Evolutionary conservation across 2,329 filamentous ascomycete species (phyloP).

Genomic region (Sarocladium strictum): DNA sequence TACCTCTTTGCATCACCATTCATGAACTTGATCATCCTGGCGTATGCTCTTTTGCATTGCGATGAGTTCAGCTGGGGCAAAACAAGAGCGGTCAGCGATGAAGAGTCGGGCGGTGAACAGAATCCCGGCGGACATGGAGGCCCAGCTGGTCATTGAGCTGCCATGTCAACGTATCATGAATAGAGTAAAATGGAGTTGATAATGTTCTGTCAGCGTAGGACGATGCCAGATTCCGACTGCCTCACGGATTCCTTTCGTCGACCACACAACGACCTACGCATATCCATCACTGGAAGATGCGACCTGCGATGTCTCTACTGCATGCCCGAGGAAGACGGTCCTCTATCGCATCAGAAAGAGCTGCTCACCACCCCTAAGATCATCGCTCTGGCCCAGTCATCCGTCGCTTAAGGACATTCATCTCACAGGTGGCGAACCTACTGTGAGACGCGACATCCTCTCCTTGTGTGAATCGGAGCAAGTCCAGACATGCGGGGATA

Average conservation of each 20-base stretch:
- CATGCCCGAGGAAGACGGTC: constrained; percentile 94
- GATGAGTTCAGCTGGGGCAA: constrained; percentile 43
- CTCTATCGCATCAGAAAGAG: constrained; percentile 71
- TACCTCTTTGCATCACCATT: constrained; percentile 33
- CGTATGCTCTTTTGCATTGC: constrained; percentile 35
- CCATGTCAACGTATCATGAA: no score
- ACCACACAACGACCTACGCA: constrained; percentile 93
- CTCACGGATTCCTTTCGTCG: constrained; percentile 84
- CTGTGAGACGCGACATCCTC: constrained; percentile 83
- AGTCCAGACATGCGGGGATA: constrained; percentile 91
- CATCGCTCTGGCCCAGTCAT: constrained; percentile 80
- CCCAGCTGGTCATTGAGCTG: neutral
- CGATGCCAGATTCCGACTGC: no score
- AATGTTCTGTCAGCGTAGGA: no score
- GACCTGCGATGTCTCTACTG: constrained; percentile 96
- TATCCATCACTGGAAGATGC: constrained; percentile 92
- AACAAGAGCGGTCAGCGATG: constrained; percentile 31
- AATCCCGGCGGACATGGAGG: neutral
- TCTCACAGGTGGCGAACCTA: constrained; percentile 91
- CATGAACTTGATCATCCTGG: constrained; percentile 35
- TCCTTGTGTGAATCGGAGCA: constrained; percentile 87
- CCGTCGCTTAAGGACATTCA: constrained; percentile 96
- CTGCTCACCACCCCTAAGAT: constrained; percentile 95
- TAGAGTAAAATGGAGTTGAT: no score
- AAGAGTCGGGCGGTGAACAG: constrained; percentile 11